phyloP scores from a whole-genome alignment of 1,284 basidiomycete species.

The Trichosporon asahii region DNA sequence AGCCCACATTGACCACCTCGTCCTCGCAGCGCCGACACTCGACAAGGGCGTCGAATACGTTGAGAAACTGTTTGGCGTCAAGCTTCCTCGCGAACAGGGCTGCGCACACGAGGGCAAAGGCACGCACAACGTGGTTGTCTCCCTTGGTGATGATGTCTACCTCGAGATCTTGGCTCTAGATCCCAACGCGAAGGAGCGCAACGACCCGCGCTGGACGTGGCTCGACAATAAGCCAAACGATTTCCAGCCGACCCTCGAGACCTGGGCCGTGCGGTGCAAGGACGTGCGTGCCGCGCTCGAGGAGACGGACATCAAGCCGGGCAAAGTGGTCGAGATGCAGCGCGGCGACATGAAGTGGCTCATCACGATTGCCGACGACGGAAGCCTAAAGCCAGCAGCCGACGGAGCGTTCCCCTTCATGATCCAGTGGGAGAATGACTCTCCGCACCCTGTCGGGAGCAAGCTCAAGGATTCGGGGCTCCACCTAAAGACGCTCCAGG shows the following conservation, averaged over 20 bases:
- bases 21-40: slow-evolving; percentile 12
- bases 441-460: slow-evolving; percentile 11
- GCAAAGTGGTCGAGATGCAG: slow-evolving; percentile 6
- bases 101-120: slow-evolving; percentile 14
- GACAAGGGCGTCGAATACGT: slow-evolving; percentile 14
- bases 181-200: not conserved
- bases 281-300: slow-evolving; percentile 8
- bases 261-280: slow-evolving; percentile 10
- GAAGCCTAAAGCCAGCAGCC: not conserved
- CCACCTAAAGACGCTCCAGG: slow-evolving; percentile 3
- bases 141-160: slow-evolving; percentile 16
- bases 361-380: slow-evolving; percentile 15
- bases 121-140: slow-evolving; percentile 18
- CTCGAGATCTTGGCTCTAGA: slow-evolving; percentile 16
- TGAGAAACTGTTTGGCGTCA: slow-evolving; percentile 11
- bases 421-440: slow-evolving; percentile 9
- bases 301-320: slow-evolving; percentile 7
- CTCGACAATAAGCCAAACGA: slow-evolving; percentile 1
- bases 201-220: slow-evolving; percentile 10
- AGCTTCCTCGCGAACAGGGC: slow-evolving; percentile 10
- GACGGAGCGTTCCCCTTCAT: slow-evolving; percentile 14
- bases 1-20: slow-evolving; percentile 14
- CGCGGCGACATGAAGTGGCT: slow-evolving; percentile 15
- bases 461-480: slow-evolving; percentile 9
- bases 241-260: not conserved